Conservation (phyloP, 148 eudicot genomes). For the Rhododendron ferrugineum region DNA sequence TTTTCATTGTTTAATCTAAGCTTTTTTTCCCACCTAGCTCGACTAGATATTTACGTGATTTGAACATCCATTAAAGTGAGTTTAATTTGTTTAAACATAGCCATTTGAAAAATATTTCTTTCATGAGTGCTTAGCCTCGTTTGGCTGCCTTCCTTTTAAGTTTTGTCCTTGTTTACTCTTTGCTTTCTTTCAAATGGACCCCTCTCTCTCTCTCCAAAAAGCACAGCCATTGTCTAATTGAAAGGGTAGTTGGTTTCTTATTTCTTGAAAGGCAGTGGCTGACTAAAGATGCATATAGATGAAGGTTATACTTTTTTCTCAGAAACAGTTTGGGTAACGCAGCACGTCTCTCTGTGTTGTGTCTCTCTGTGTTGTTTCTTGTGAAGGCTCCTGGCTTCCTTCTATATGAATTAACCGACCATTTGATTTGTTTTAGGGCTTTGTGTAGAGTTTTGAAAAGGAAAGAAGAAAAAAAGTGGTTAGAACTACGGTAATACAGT, state of each 20-base stretch:
- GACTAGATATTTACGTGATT: not conserved
- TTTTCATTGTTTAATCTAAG: not conserved
- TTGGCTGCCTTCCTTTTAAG: not conserved
- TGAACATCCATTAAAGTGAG: not conserved
- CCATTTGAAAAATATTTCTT: not conserved
- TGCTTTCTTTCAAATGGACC: slow-evolving; percentile 4
- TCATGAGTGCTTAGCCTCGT: not conserved
- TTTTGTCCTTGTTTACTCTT: not conserved
- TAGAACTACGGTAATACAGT: not conserved
- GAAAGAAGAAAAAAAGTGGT: not conserved
- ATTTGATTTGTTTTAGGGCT: no score
- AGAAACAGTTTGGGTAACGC: not conserved
- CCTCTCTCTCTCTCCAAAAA: slow-evolving; percentile 4
- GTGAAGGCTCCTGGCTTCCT: not conserved
- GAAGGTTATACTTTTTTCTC: not conserved
- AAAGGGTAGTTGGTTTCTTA: not conserved
- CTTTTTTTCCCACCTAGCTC: not conserved
- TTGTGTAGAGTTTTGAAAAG: not conserved
- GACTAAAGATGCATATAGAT: not conserved
- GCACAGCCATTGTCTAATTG: not conserved
- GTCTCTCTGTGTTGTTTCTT: not conserved
- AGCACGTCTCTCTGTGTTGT: slow-evolving; percentile 1
- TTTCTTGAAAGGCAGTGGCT: not conserved
- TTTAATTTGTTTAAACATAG: not conserved
- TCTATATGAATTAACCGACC: not conserved